Evolutionary conservation across 345 rosid species (phyloP).

Genomic region (Populus deltoides): DNA sequence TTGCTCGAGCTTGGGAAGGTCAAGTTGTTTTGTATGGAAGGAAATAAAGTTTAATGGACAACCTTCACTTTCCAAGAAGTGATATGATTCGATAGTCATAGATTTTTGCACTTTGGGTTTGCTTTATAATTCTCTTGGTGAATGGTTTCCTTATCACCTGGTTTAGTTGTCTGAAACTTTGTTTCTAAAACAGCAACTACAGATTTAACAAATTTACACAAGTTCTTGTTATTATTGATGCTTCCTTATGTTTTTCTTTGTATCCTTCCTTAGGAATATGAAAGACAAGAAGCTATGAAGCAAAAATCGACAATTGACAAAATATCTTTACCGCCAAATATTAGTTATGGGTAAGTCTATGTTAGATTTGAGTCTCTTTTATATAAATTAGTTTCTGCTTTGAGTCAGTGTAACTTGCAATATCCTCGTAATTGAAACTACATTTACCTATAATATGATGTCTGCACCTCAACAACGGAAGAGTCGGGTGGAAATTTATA

Average conservation of each 20-base stretch:
- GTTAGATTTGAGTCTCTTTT: neutral
- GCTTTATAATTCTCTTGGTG: neutral
- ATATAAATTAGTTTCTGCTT: neutral
- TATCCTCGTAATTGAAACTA: neutral
- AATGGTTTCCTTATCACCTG: neutral
- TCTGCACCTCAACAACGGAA: neutral
- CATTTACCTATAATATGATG: neutral
- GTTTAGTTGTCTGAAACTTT: neutral
- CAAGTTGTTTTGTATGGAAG: neutral
- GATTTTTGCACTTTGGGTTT: neutral
- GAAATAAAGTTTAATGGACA: neutral
- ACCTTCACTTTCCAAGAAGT: neutral
- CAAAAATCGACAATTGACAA: conserved; percentile 63
- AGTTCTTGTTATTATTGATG: neutral
- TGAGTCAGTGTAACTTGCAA: neutral
- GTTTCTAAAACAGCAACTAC: neutral
- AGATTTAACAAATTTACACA: neutral
- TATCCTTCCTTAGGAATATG: conserved; percentile 53
- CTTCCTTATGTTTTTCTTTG: neutral
- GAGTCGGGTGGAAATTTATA: neutral
- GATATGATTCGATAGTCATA: neutral
- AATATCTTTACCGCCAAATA: conserved; percentile 54
- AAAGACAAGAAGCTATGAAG: conserved; percentile 71
- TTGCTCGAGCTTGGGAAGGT: neutral
- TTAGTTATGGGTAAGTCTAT: conserved; percentile 64